Base-by-base conservation (phyloP, 169 alveolate genomes). In the Cryptosporidium ubiquitum region DNA sequence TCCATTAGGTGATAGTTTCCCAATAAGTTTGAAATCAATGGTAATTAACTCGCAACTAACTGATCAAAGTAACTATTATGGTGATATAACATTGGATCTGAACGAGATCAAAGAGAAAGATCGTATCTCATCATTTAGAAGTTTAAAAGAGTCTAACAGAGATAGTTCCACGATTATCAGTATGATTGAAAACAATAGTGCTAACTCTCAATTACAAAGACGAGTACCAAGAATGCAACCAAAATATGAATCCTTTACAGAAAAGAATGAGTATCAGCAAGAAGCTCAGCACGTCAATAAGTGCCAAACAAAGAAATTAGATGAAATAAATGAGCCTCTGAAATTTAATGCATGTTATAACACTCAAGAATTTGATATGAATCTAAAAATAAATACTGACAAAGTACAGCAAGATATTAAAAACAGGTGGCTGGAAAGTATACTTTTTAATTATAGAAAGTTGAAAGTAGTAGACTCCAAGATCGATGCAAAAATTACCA, bases 1-100 rank as follows among this genome's bases (percentile, higher is more conserved):
- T 61, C 89, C 89, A 7, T 14, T 79, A 61, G 89, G 89, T 9
- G 40, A 79, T 39, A 40, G 33, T 29, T 18, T 79, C 26, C 89
- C 64, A n/a, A 42, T 79, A 9, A n/a, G 40, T 12, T 29, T 79
- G 37, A 61, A 64, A 61, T 26, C 51, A 6, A 14, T 79, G 39
- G 37, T 39, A 42, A 16, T 79, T 4, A 61, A 37, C 18, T 79
- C 89, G 12, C 39, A 39, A 33, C 10, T 79, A 14, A 7, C 16
- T 26, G 89, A 79, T 79, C 44, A 79, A 64, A 37, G 29, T 3
- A 49, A 79, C 39, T n/a, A 79, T n/a, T 79, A 42, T 39, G 89
- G 89, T 2, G 69, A 37, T 61, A n/a, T 79, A 5, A 49, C 49
- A 14, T 20, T 71, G 29, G 49, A 7, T 26, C 66, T 60, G 26